Conservation (phyloP, 2,329 filamentous ascomycete species). For the Aspergillus udagawae region DNA sequence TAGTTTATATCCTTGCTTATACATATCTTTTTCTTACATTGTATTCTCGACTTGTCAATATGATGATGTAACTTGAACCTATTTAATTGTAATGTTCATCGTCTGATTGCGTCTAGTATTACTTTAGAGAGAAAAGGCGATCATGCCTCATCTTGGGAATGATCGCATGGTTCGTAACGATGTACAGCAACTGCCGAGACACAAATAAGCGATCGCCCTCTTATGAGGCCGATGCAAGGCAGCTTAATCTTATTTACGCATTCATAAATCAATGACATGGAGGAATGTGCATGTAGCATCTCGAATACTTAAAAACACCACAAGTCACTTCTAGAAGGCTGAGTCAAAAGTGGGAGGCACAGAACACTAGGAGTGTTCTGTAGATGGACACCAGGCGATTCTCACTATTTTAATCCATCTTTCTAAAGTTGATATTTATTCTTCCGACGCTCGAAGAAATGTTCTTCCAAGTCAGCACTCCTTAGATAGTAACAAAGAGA, state of each 20-base stretch:
- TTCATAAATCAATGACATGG: too few species aligned
- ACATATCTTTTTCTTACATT: background rate
- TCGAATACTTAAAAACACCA: too few species aligned
- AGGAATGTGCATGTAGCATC: too few species aligned
- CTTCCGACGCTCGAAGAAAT: too few species aligned
- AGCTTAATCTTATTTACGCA: background rate
- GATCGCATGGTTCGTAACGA: background rate
- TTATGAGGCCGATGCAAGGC: background rate
- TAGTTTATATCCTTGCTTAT: constrained; percentile 17
- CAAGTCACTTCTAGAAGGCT: background rate
- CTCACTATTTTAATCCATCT: too few species aligned
- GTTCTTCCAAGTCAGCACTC: too few species aligned
- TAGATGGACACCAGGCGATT: background rate
- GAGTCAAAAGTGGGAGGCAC: background rate
- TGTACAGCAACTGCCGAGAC: too few species aligned
- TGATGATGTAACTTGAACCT: background rate
- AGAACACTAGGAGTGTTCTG: background rate
- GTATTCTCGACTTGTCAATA: background rate
- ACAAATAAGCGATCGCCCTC: background rate
- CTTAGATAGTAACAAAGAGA: background rate
- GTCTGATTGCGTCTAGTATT: background rate
- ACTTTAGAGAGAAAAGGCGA: too few species aligned
- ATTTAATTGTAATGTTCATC: background rate
- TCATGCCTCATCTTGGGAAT: background rate
- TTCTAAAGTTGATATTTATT: too few species aligned